Base-by-base conservation (phyloP, 2,329 filamentous ascomycete genomes). In the Furcasterigmium sp. region DNA sequence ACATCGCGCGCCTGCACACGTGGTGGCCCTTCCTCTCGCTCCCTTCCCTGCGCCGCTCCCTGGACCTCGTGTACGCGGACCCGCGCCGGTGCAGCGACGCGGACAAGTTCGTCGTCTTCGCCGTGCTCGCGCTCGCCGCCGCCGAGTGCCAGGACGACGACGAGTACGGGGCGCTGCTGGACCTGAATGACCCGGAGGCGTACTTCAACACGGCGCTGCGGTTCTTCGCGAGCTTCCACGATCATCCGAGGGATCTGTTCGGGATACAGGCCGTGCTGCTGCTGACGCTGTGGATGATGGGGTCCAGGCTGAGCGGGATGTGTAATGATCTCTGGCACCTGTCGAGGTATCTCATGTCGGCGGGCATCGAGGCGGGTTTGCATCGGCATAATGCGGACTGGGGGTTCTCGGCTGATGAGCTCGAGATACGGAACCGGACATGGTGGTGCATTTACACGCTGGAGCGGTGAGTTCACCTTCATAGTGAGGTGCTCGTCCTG, bases 11-110 rank as follows among this genome's bases (percentile, higher is more conserved):
- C 2, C 39, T 56, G n/a, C 54, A 57, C n/a, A 21, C 42, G 3
- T 57, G 54, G 53, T 57, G 55, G 54, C 55, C 55, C 2, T 46
- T 56, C n/a, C 32, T 57, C 3, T 46, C 44, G 13, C 47, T 57
- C n/a, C 51, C 48, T 1, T 18, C 37, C 4, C 37, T 55, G 14
- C 42, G 54, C 19, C n/a, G 35, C 8, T 41, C 37, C 5, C 42
- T 56, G 15, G 29, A 43, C 25, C 11, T 13, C 3, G 28, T 55
- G 0, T 54, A 55, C 26, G 41, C 48, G 9, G 43, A 47, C 2
- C 53, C 49, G 1, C 28, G 34, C 5, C 36, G 41, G 19, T 50
- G 45, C 32, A 49, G 40, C 11, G 39, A 45, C 4, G 29, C 37
- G 6, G 49, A 55, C 7, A 52, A 47, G 20, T 53, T 54, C 21